Evolutionary conservation across 129 eudicot species (phyloP), one percentile per base, ranked within the genome.

Genomic region (Flaveria brownii): DNA sequence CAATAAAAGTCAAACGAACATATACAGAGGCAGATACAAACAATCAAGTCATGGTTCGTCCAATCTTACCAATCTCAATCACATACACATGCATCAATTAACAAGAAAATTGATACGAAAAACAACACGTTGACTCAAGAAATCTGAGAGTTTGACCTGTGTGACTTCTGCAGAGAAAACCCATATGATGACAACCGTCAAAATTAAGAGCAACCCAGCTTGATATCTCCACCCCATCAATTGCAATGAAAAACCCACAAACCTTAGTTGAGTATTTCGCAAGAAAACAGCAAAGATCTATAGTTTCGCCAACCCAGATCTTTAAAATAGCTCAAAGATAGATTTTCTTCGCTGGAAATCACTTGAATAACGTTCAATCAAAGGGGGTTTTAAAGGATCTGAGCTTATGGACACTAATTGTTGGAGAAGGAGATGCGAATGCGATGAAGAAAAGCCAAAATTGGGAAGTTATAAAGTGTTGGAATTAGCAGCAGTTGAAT

Each of bases 151-250:
- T 43, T 73, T n/a, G 65, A 94, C 98, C 97, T 94, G 98, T 72
- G 98, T 94, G 76, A 94, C 98, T 87, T 94, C 98, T 23, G 98
- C 98, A 66, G 98, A 94, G 68, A 91, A 73, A 20, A 94, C 98
- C 98, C 98, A 94, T 56, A 94, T 94, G 70, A 91, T 64, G 55
- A 94, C 98, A 82, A 91, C 97, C 42, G 97, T 84, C 79, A 84
- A 96, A 73, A 94, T 88, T n/a, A 94, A 57, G 52, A 84, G 51
- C 82, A 94, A 80, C 23, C 98, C 98, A 80, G 90, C 98, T 65
- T 72, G 86, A 63, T 94, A 94, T 77, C 88, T 91, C 93, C 88
- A 94, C 47, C 90, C 96, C 98, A 94, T 94, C 68, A 76, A 82
- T 82, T 41, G 41, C 15, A 85, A 42, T 25, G 36, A 76, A 77